Evolutionary conservation across 805 yeast genomes (phyloP).

Genomic region (Schwanniomyces occidentalis): DNA sequence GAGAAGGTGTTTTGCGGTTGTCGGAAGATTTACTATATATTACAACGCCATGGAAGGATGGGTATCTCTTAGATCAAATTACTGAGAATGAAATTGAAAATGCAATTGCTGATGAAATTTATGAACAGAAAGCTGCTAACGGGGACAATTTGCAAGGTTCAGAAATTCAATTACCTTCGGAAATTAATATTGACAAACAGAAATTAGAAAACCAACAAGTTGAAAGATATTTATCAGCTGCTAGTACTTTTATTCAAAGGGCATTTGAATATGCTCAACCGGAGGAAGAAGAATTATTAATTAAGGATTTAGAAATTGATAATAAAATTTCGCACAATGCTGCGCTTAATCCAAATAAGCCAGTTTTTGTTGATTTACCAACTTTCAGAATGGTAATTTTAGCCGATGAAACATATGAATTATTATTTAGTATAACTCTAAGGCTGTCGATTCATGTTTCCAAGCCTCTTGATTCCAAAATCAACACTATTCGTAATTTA

Average conservation of each 20-base stretch:
- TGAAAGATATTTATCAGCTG: conserved; percentile 83
- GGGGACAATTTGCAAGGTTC: conserved; percentile 24
- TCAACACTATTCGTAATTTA: conserved; percentile 56
- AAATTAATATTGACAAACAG: conserved; percentile 62
- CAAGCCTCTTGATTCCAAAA: conserved; percentile 48
- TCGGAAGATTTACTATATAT: conserved; percentile 85
- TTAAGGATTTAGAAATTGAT: conserved; percentile 38
- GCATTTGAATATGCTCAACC: conserved; percentile 91
- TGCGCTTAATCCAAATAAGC: conserved; percentile 79
- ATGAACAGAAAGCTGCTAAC: conserved; percentile 35
- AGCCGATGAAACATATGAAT: conserved; percentile 92
- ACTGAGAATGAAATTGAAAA: conserved; percentile 65
- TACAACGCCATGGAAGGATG: conserved; percentile 86
- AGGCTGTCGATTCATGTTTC: conserved; percentile 68
- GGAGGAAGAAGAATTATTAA: conserved; percentile 39
- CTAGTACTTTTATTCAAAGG: conserved; percentile 80
- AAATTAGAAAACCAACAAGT: conserved; percentile 62
- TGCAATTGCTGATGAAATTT: conserved; percentile 64
- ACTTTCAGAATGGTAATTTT: conserved; percentile 92
- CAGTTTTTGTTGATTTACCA: conserved; percentile 73
- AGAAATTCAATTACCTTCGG: conserved; percentile 51
- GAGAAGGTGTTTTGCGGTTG: conserved; percentile 77
- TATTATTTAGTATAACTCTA: conserved; percentile 71
- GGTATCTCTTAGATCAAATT: conserved; percentile 58
- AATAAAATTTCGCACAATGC: conserved; percentile 60